Percentiles rank a stretch among this genome's conserved stretches.
These are phyloP conservation scores for Sanguinoderma infundibulare DNA, from an alignment of 1,284 basidiomycete genomes.

Conservation along the genomic window DNA sequence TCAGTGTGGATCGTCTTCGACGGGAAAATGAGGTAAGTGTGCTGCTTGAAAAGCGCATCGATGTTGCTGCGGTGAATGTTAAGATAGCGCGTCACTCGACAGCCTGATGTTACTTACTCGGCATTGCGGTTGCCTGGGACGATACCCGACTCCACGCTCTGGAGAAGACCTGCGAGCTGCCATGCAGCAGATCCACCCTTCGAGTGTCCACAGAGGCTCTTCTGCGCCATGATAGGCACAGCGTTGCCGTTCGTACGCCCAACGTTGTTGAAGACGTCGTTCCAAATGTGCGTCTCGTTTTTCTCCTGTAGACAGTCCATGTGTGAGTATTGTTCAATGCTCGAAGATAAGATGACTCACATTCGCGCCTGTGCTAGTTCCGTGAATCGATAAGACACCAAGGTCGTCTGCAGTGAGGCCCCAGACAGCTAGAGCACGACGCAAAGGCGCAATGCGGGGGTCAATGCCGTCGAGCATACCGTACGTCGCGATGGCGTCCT, in stretches of 20 bases:
- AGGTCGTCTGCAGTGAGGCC: constrained; percentile 93
- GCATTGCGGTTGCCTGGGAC: constrained; percentile 98
- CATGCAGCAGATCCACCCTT: constrained; percentile 98
- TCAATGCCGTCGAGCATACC: constrained; percentile 94
- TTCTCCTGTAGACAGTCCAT: constrained; percentile 67
- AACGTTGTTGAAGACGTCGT: constrained; percentile 89
- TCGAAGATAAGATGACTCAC: constrained; percentile 39
- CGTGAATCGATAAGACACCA: constrained; percentile 88
- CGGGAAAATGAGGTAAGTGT: constrained; percentile 94
- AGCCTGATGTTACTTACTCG: constrained; percentile 62
- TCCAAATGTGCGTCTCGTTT: constrained; percentile 98
- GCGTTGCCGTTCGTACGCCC: constrained; percentile 93
- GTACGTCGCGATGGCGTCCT: constrained; percentile 86
- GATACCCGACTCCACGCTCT: constrained; percentile 85
- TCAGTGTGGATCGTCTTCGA: constrained; percentile 95
- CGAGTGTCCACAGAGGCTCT: constrained; percentile 94
- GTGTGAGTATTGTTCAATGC: constrained; percentile 1
- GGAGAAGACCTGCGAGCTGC: constrained; percentile 94
- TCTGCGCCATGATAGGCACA: constrained; percentile 96
- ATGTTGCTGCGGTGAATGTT: constrained; percentile 70
- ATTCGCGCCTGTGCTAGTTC: constrained; percentile 96
- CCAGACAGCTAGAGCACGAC: constrained; percentile 96
- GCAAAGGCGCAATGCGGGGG: constrained; percentile 86
- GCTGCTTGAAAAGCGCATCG: constrained; percentile 90
- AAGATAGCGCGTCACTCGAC: constrained; percentile 10